Evolutionary conservation across 768 basidiomycete genomes (phyloP).

Genomic region (Phylloporus sp.): DNA sequence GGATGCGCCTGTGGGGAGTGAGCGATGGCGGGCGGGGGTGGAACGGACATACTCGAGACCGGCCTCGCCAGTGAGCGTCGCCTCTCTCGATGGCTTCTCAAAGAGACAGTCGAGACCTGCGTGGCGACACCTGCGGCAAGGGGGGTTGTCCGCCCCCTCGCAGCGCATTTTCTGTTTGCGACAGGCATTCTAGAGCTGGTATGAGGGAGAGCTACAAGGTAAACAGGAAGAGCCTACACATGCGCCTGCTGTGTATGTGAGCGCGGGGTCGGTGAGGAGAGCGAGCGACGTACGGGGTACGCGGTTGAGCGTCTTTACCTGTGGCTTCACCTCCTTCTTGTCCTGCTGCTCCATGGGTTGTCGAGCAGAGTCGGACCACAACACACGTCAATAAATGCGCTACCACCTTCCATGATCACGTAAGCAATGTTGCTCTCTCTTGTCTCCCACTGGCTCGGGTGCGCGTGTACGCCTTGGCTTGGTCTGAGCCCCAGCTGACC

Average conservation of each 20-base stretch:
- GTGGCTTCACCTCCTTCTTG: constrained; percentile 68
- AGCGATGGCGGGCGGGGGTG: not conserved
- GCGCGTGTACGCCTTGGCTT: not conserved
- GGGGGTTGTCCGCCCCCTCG: constrained; percentile 93
- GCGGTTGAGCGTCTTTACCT: constrained; percentile 75
- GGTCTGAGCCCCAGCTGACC: not conserved
- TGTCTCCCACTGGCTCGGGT: constrained; percentile 51
- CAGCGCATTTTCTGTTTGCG: constrained; percentile 97
- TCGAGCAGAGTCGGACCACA: constrained; percentile 27
- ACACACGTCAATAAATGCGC: constrained; percentile 23
- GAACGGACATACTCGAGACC: constrained; percentile 70
- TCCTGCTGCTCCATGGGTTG: constrained; percentile 17
- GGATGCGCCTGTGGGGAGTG: constrained; percentile 66
- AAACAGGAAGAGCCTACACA: constrained; percentile 51
- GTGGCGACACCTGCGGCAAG: constrained; percentile 91
- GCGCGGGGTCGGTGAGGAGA: constrained; percentile 6
- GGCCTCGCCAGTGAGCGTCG: constrained; percentile 83
- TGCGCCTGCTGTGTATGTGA: constrained; percentile 52
- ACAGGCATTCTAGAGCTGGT: constrained; percentile 73
- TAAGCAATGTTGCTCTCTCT: constrained; percentile 45
- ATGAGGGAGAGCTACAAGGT: constrained; percentile 18
- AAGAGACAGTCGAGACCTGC: constrained; percentile 90
- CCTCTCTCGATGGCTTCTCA: constrained; percentile 88
- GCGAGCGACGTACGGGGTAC: constrained; percentile 68
- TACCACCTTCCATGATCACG: constrained; percentile 2